A percentile compares a stretch with the other conserved stretches of the same genome.
Conservation (phyloP, 2,329 filamentous ascomycete genomes). For the Leptographium wingfieldii region DNA sequence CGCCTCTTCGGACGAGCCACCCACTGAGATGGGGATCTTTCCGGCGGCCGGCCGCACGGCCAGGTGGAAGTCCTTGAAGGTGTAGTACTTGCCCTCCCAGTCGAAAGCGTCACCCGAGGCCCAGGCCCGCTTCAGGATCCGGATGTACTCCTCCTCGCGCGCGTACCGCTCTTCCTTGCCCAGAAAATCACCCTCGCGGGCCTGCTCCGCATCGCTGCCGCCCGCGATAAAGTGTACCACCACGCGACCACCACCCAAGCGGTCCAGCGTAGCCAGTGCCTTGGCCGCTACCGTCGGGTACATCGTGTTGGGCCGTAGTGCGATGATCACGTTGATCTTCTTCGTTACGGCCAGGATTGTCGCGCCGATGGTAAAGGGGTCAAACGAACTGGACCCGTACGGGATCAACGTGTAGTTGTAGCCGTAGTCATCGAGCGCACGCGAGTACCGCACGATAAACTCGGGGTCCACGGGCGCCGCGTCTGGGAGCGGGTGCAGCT, state of each 20-base stretch:
- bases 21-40: constrained; percentile 44
- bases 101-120: constrained; percentile 43
- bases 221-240: constrained; percentile 49
- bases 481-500: constrained; percentile 38
- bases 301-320: constrained; percentile 47
- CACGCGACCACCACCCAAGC: constrained; percentile 43
- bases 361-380: constrained; percentile 46
- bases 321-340: constrained; percentile 48
- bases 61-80: constrained; percentile 46
- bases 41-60: constrained; percentile 39
- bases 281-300: constrained; percentile 52
- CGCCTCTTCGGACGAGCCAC: constrained; percentile 44
- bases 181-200: constrained; percentile 46
- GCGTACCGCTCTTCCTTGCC: constrained; percentile 44
- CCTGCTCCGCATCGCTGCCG: constrained; percentile 47
- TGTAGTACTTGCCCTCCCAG: constrained; percentile 47
- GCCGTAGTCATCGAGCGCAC: constrained; percentile 43
- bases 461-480: constrained; percentile 37
- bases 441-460: constrained; percentile 42
- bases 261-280: constrained; percentile 47
- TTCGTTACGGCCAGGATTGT: constrained; percentile 45
- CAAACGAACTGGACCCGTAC: constrained; percentile 41
- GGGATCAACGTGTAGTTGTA: constrained; percentile 51
- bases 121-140: constrained; percentile 47
- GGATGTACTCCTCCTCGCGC: constrained; percentile 48